Evolutionary conservation across 179 eudicot genomes (phyloP), one percentile per base, ranked within the genome.

Genomic region (Silene vulgaris): DNA sequence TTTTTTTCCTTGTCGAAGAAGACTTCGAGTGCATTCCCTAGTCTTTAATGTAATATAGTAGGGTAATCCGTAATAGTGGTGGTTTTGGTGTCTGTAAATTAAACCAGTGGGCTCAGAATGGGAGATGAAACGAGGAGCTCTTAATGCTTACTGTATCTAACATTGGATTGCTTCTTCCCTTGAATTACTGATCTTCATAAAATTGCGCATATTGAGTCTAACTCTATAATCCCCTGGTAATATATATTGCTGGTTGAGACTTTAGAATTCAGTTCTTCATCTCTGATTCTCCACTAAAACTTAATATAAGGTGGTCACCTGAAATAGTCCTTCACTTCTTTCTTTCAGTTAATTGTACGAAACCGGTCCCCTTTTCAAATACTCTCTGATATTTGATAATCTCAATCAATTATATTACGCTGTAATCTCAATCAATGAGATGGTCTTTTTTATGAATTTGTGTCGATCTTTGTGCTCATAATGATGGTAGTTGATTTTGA

Each of bases 21-120:
- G 73, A 70, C 54, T 7, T 69, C n/a, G 23, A 63, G 67, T 63
- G 35, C 67, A 63, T 63, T 3, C 21, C 26, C n/a, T 63, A 63
- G 67, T 63, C 67, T 63, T 37, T 45, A 45, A 45, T 45, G 52
- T 45, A 45, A 45, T 45, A 40, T 40, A 40, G 9, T 1, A 40
- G 0, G 48, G 11, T 40, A 8, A 45, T 45, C 48, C 11, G 48
- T 40, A 8, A 45, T 43, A 45, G 52, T 11, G 8, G 52, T 45
- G 52, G 52, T 45, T 45, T 45, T 45, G 52, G 52, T 45, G 52
- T 9, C 52, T 45, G 52, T 3, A 45, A 45, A 45, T 45, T 2
- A 45, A 45, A 45, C 52, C 52, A 45, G 52, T 45, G 52, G 52
- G 52, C 52, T 45, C 52, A 11, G 52, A 45, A 45, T 45, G 52